Base-by-base conservation (phyloP, 805 yeast genomes). In the Candida koratica region DNA sequence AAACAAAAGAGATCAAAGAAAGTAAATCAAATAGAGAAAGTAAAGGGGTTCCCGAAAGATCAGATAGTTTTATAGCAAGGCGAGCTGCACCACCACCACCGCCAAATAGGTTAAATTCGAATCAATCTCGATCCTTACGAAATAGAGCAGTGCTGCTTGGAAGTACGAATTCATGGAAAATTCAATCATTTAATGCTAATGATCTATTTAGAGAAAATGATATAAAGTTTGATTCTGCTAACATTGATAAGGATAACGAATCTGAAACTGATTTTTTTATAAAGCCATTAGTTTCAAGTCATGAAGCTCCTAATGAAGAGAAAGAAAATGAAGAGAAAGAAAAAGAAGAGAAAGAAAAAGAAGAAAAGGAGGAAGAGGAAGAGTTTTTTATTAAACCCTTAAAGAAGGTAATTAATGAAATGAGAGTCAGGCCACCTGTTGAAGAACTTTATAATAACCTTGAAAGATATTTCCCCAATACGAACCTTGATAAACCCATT, bases 401-500 rank as follows among this genome's bases (percentile, higher is more conserved):
- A 23, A 46, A 27, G 38, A 48, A 31, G 34, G 17, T 14, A 14
- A 7, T 14, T 14, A 25, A 20, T 10, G 20, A 18, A 16, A 60
- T 65, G 86, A 79, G 82, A 6, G 81, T 93, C 11, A 77, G 99
- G 55, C 99, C 99, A 2, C 88, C 97, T 0, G 83, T 95, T 1
- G 97, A 90, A 52, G 94, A 85, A 27, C 82, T 93, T 19, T 93
- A 89, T 55, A 86, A 87, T 38, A 89, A 93, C 49, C 72, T 93
- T 43, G 99, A 93, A 47, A 76, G 77, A 51, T 93, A 84, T 55
- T 93, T 93, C 68, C 98, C 98, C 0, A 74, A 84, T 48, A 80
- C 97, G 0, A 90, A 90, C 58, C 70, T 93, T 42, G 99, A 93
- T 55, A 84, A 82, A 49, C 95, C 97, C 2, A 86, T 93, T 22